phyloP scores from a whole-genome alignment of 208 protist genomes.

The Crithidia acanthocephali region DNA sequence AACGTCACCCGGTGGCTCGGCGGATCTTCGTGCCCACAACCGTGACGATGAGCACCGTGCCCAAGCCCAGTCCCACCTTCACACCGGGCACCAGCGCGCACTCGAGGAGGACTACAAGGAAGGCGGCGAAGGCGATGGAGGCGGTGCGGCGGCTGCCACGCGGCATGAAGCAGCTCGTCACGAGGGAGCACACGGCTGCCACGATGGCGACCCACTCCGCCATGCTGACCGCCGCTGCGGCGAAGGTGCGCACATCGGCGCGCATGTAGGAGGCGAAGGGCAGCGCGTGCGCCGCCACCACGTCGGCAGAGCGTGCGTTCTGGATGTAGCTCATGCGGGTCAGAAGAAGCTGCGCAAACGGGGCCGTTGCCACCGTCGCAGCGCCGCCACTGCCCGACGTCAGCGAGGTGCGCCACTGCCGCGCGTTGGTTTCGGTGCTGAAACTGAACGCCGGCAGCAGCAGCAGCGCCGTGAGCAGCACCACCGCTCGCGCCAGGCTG shows the following conservation, averaged over 20 bases:
- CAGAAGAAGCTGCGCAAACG: conserved; percentile 37
- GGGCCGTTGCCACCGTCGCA: conserved; percentile 17
- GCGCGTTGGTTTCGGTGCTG: conserved; percentile 36
- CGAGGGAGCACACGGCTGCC: conserved; percentile 42
- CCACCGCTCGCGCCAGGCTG: conserved; percentile 33
- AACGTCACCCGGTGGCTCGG: conserved; percentile 24
- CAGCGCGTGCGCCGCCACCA: background rate
- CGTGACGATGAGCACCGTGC: conserved; percentile 39
- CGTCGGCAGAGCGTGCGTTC: conserved; percentile 4
- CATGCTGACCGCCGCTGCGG: background rate
- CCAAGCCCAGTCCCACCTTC: conserved; percentile 44
- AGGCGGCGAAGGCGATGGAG: conserved; percentile 39
- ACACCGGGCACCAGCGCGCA: conserved; percentile 33
- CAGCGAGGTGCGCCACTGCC: conserved; percentile 24
- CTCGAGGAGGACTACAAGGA: conserved; percentile 53
- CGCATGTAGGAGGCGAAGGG: conserved; percentile 14
- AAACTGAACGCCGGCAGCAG: conserved; percentile 72
- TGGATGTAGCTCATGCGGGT: conserved; percentile 37
- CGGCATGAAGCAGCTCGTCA: conserved; percentile 72
- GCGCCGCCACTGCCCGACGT: background rate
- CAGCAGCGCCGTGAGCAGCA: conserved; percentile 46
- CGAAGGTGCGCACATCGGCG: conserved; percentile 1
- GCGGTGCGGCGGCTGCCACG: conserved; percentile 35
- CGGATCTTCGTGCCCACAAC: conserved; percentile 41
- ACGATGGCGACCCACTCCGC: conserved; percentile 45